phyloP scores from a whole-genome alignment of 768 basidiomycete genomes.

The Mycena indigotica region DNA sequence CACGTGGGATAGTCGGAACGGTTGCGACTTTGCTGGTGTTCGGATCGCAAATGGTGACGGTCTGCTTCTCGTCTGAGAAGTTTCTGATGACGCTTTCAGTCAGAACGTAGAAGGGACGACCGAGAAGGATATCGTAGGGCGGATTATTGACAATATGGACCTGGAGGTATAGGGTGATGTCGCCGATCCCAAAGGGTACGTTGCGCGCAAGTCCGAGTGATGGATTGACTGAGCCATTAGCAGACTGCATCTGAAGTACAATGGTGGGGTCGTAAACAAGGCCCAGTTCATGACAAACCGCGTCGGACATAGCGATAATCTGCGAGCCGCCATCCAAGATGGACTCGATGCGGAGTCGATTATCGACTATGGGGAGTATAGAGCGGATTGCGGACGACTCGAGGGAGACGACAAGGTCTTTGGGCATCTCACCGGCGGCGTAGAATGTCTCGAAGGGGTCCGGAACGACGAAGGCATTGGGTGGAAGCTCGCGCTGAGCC shows the following conservation, averaged over 20 bases:
- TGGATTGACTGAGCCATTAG: neutral
- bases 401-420: neutral
- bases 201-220: neutral
- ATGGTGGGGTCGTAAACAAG: neutral
- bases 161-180: neutral
- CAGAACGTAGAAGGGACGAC: constrained; percentile 5
- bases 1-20: constrained; percentile 6
- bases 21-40: neutral
- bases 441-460: constrained; percentile 1
- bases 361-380: constrained; percentile 15
- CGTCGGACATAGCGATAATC: constrained; percentile 26
- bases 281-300: constrained; percentile 10
- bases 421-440: neutral
- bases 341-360: constrained; percentile 6
- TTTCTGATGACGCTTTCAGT: constrained; percentile 2
- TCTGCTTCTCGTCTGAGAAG: constrained; percentile 1
- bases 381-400: constrained; percentile 19
- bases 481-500: neutral
- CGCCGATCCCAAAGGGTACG: neutral
- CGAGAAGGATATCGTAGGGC: constrained; percentile 1
- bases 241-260: constrained; percentile 1
- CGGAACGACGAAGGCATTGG: neutral
- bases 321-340: constrained; percentile 25
- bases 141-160: neutral
- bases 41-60: constrained; percentile 9